A percentile compares a stretch with the other conserved stretches of the same genome.
These are phyloP conservation scores for Calonectria naviculata DNA, from an alignment of 2,329 filamentous ascomycete genomes.

Conservation along the genomic window DNA sequence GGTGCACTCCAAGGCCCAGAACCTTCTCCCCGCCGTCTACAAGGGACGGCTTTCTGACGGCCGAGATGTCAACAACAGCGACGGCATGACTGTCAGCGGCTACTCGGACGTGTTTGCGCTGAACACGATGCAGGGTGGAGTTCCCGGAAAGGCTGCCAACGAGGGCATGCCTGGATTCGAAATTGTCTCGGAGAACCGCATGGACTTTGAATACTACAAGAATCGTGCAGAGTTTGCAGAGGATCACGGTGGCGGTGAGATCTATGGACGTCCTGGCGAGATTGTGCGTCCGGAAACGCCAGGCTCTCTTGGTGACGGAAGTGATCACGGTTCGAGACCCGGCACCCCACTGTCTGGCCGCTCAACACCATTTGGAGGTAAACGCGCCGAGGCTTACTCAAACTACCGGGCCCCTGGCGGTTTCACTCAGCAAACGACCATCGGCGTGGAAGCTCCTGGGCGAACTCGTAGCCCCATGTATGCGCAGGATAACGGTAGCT, in stretches of 20 bases:
- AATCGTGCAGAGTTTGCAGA: slow-evolving; percentile 88
- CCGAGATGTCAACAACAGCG: slow-evolving; percentile 66
- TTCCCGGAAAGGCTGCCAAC: slow-evolving; percentile 57
- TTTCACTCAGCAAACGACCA: slow-evolving; percentile 38
- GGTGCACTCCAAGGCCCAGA: slow-evolving; percentile 92
- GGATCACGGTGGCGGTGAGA: slow-evolving; percentile 82
- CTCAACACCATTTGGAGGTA: slow-evolving; percentile 48
- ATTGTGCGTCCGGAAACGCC: slow-evolving; percentile 72
- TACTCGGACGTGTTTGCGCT: slow-evolving; percentile 87
- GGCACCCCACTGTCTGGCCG: slow-evolving; percentile 56
- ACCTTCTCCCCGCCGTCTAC: slow-evolving; percentile 87
- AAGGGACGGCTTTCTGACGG: slow-evolving; percentile 80
- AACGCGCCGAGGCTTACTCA: slow-evolving; percentile 44
- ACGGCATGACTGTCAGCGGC: slow-evolving; percentile 70
- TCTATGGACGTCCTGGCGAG: slow-evolving; percentile 71
- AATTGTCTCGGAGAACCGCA: slow-evolving; percentile 84
- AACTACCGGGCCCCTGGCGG: slow-evolving; percentile 37
- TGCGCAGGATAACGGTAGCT: slow-evolving; percentile 62
- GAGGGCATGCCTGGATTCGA: slow-evolving; percentile 79
- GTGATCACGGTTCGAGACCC: slow-evolving; percentile 58
- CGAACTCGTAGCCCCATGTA: slow-evolving; percentile 62
- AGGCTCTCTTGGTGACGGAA: slow-evolving; percentile 59
- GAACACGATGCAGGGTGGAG: slow-evolving; percentile 76
- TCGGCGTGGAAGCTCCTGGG: slow-evolving; percentile 36
- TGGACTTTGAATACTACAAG: slow-evolving; percentile 94